phyloP scores from a whole-genome alignment of 495 filamentous ascomycete genomes.

The Hypoxylon fuscum region DNA sequence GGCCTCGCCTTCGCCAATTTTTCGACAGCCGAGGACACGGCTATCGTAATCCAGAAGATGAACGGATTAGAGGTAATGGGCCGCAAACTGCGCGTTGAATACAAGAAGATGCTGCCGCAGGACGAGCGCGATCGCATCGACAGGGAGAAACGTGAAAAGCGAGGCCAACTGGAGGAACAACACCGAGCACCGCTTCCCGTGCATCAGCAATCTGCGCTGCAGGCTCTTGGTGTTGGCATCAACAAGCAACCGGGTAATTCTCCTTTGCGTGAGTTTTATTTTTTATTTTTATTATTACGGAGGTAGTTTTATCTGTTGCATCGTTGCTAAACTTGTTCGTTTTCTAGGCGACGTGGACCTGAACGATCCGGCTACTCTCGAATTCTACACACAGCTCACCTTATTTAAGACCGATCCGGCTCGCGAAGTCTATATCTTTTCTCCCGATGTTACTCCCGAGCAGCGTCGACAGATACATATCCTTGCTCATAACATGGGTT shows the following conservation, averaged over 20 bases:
- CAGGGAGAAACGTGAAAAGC: slow-evolving; percentile 94
- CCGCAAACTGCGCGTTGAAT: slow-evolving; percentile 92
- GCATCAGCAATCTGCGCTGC: slow-evolving; percentile 84
- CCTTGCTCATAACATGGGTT: slow-evolving; percentile 91
- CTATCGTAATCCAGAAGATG: slow-evolving; percentile 85
- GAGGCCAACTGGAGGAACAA: slow-evolving; percentile 96
- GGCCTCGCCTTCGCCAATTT: slow-evolving; percentile 98
- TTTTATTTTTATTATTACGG: no score
- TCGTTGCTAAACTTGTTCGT: slow-evolving; percentile 39
- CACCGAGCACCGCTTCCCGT: slow-evolving; percentile 74
- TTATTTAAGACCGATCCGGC: slow-evolving; percentile 82
- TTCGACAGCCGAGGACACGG: slow-evolving; percentile 92
- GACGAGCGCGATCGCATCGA: slow-evolving; percentile 96
- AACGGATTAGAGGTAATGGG: slow-evolving; percentile 97
- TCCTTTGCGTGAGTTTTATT: slow-evolving; percentile 45
- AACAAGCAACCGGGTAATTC: slow-evolving; percentile 47
- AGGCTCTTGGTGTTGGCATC: slow-evolving; percentile 75
- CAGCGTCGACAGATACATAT: slow-evolving; percentile 92
- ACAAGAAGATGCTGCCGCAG: slow-evolving; percentile 98
- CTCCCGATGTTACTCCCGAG: slow-evolving; percentile 76
- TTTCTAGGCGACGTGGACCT: slow-evolving; percentile 82
- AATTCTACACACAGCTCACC: slow-evolving; percentile 87
- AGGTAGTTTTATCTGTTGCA: no score
- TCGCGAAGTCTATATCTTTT: slow-evolving; percentile 85
- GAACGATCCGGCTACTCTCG: slow-evolving; percentile 87